These are phyloP conservation scores for Venturiaceae sp. DNA, from an alignment of 2,329 filamentous ascomycete genomes.

Conservation along the genomic window DNA sequence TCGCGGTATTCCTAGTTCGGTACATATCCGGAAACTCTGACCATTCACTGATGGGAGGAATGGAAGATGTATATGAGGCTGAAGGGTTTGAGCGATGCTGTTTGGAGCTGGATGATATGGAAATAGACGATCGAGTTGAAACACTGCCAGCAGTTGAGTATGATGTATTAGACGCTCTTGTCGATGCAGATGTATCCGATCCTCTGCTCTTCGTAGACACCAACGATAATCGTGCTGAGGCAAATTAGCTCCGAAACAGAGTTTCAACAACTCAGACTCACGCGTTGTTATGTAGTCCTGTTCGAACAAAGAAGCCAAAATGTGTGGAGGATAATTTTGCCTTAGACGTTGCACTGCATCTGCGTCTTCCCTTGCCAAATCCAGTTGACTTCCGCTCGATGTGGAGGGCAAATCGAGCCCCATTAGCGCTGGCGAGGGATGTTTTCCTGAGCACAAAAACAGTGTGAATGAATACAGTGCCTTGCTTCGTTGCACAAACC, in stretches of 20 bases:
- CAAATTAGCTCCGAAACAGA: not conserved
- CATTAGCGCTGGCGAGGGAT: not conserved
- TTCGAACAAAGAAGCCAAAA: constrained; percentile 2
- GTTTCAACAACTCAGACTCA: not conserved
- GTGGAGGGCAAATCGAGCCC: not conserved
- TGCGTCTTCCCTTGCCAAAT: not conserved
- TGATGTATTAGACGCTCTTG: not conserved
- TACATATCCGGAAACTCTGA: not conserved
- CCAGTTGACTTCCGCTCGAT: not conserved
- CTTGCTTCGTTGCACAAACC: not conserved
- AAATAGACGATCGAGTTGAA: not conserved
- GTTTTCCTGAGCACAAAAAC: not conserved
- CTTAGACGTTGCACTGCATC: constrained; percentile 2
- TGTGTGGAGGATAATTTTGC: not conserved
- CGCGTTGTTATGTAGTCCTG: not conserved
- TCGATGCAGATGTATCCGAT: not conserved
- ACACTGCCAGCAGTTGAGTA: not conserved
- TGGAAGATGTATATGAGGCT: constrained; percentile 2
- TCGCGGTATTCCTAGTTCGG: not conserved
- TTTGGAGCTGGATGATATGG: not conserved
- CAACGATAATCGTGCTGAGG: not conserved
- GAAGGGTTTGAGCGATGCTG: not conserved
- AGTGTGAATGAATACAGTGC: not conserved
- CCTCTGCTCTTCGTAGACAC: not conserved
- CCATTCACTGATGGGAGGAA: constrained; percentile 2